Evolutionary conservation across 208 protist species (phyloP).

Genomic region (Novymonas esmeraldas): DNA sequence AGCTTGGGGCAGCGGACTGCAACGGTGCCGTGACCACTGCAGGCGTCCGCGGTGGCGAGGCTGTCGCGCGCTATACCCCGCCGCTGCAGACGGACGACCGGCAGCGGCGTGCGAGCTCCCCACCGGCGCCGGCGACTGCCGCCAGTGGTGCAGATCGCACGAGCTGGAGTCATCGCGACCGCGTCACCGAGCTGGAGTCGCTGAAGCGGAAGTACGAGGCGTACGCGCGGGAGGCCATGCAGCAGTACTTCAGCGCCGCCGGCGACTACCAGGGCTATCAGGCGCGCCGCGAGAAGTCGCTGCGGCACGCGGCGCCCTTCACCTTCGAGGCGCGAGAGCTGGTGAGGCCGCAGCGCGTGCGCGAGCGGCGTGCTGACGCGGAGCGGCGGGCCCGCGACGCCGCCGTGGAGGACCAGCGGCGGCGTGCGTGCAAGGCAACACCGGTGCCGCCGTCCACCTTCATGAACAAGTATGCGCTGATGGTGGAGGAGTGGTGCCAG

Average conservation of each 20-base stretch:
- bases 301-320: slow-evolving; percentile 53
- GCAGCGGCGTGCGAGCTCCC: not conserved
- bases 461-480: slow-evolving; percentile 90
- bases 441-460: slow-evolving; percentile 86
- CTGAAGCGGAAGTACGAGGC: slow-evolving; percentile 55
- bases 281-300: slow-evolving; percentile 38
- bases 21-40: not conserved
- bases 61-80: not conserved
- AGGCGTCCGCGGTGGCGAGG: not conserved
- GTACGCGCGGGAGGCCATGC: slow-evolving; percentile 54
- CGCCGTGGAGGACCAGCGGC: slow-evolving; percentile 29
- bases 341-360: slow-evolving; percentile 42
- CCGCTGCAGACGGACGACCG: not conserved
- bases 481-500: slow-evolving; percentile 91
- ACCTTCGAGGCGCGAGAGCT: slow-evolving; percentile 72
- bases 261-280: slow-evolving; percentile 59
- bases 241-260: slow-evolving; percentile 53
- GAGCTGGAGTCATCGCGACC: slow-evolving; percentile 24
- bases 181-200: slow-evolving; percentile 48
- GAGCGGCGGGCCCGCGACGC: slow-evolving; percentile 42
- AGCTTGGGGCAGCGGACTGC: slow-evolving; percentile 7
- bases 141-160: not conserved
- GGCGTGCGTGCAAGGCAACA: slow-evolving; percentile 47
- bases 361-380: slow-evolving; percentile 41
- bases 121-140: not conserved